Conservation (phyloP, 768 basidiomycete genomes). For the Lactarius trivialis region DNA sequence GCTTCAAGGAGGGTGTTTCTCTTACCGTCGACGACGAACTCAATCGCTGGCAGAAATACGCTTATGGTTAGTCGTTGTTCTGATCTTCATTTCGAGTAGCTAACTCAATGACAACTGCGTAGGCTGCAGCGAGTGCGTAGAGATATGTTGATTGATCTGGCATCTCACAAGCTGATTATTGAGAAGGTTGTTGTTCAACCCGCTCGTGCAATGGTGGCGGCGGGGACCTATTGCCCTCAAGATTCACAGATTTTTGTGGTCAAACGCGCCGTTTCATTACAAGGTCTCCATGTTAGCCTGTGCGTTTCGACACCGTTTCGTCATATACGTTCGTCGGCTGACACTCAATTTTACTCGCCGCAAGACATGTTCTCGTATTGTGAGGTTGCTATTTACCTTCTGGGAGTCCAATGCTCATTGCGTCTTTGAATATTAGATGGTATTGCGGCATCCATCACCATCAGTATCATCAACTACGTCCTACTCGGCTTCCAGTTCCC, state of each 20-base stretch:
- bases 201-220: slow-evolving; percentile 69
- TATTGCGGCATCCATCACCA: slow-evolving; percentile 61
- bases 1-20: slow-evolving; percentile 88
- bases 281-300: slow-evolving; percentile 51
- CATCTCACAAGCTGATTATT: slow-evolving; percentile 30
- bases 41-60: slow-evolving; percentile 89
- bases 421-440: slow-evolving; percentile 32
- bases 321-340: background rate
- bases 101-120: background rate
- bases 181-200: slow-evolving; percentile 58
- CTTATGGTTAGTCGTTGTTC: slow-evolving; percentile 47
- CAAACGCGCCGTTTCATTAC: slow-evolving; percentile 43
- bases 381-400: slow-evolving; percentile 27
- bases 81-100: background rate
- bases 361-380: slow-evolving; percentile 49
- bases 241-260: slow-evolving; percentile 74
- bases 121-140: slow-evolving; percentile 51
- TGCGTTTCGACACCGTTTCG: slow-evolving; percentile 24
- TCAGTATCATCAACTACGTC: slow-evolving; percentile 66
- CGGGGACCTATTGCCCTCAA: slow-evolving; percentile 77
- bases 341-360: background rate
- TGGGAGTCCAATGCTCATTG: background rate
- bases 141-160: background rate
- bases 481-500: slow-evolving; percentile 67
- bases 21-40: slow-evolving; percentile 86